Evolutionary conservation across 129 eudicot species (phyloP).

Genomic region (Tagetes patula): DNA sequence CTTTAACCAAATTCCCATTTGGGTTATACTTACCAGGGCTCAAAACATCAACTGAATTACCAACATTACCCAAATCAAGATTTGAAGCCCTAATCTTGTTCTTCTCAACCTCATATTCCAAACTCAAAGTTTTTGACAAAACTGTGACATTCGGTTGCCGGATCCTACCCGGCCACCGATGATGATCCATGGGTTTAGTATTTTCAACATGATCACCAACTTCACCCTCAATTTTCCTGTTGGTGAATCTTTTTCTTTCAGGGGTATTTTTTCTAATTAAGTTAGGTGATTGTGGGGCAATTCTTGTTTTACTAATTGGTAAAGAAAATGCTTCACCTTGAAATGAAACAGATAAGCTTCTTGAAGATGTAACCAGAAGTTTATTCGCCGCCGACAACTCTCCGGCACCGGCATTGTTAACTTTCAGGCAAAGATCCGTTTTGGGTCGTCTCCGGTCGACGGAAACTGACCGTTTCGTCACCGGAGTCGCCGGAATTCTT

Average conservation of each 20-base stretch:
- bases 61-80: constrained; percentile 47
- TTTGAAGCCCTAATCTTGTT: constrained; percentile 43
- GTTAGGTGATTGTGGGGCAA: constrained; percentile 52
- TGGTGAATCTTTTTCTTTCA: constrained; percentile 61
- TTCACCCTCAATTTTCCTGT: constrained; percentile 44
- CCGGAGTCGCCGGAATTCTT: constrained; percentile 37
- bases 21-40: constrained; percentile 29
- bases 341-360: constrained; percentile 85
- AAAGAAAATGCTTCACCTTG: constrained; percentile 88
- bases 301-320: constrained; percentile 82
- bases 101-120: constrained; percentile 35
- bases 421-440: constrained; percentile 52
- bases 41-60: constrained; percentile 36
- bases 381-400: constrained; percentile 69
- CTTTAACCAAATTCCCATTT: constrained; percentile 47
- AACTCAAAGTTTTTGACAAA: constrained; percentile 46
- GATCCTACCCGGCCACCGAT: constrained; percentile 63
- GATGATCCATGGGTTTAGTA: constrained; percentile 61
- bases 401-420: constrained; percentile 43
- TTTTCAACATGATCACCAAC: constrained; percentile 46
- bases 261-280: constrained; percentile 62
- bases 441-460: constrained; percentile 66
- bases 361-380: constrained; percentile 70
- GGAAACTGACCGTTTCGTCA: constrained; percentile 61
- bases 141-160: constrained; percentile 30